These are phyloP conservation scores for Aspergillus saccharolyticus DNA, from an alignment of 495 filamentous ascomycete species.

Conservation along the genomic window DNA sequence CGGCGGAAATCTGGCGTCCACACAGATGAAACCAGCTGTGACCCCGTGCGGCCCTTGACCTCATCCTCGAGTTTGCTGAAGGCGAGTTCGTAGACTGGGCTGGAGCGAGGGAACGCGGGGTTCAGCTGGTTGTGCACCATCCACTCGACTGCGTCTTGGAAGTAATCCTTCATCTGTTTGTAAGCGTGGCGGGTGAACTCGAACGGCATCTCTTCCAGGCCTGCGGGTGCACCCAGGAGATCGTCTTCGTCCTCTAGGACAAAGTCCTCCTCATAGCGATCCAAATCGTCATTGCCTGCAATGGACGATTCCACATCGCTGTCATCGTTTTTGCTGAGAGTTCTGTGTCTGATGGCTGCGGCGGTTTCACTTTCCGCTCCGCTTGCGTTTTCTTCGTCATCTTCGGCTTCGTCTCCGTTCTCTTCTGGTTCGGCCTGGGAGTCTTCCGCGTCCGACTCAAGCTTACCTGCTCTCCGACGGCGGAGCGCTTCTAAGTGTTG, in stretches of 20 bases:
- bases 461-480: slow-evolving; percentile 54
- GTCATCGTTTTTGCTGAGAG: slow-evolving; percentile 16
- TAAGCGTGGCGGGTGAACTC: slow-evolving; percentile 63
- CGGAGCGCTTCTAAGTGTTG: slow-evolving; percentile 50
- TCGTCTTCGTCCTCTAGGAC: slow-evolving; percentile 61
- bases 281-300: slow-evolving; percentile 37
- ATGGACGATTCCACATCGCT: slow-evolving; percentile 36
- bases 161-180: slow-evolving; percentile 69
- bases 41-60: slow-evolving; percentile 59
- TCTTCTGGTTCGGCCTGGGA: slow-evolving; percentile 26
- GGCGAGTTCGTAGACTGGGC: slow-evolving; percentile 62
- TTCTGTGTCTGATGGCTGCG: slow-evolving; percentile 4
- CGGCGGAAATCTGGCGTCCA: slow-evolving; percentile 66
- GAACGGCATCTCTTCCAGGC: slow-evolving; percentile 57
- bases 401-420: slow-evolving; percentile 20
- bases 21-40: slow-evolving; percentile 66
- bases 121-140: slow-evolving; percentile 74
- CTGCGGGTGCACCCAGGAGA: slow-evolving; percentile 56
- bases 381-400: slow-evolving; percentile 17
- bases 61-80: slow-evolving; percentile 74
- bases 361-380: not conserved
- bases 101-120: slow-evolving; percentile 61
- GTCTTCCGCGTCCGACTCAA: slow-evolving; percentile 19
- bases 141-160: slow-evolving; percentile 77
- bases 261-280: slow-evolving; percentile 68